These are phyloP conservation scores for Phytophthora parvispora DNA, from an alignment of 352 stramenopile genomes.

Conservation along the genomic window DNA sequence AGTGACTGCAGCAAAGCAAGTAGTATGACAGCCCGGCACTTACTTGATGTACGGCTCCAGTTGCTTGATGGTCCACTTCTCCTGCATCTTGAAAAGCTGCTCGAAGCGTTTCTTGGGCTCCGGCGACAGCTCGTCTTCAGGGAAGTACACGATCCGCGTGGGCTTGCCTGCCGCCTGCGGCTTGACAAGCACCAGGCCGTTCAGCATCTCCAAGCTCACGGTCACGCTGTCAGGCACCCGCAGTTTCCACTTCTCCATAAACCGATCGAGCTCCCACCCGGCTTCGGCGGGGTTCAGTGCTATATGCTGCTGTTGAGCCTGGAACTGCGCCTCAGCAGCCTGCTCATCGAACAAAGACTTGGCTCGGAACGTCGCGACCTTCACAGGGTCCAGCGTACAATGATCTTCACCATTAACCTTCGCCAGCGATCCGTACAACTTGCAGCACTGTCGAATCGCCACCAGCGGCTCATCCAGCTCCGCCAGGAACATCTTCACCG, in stretches of 20 bases:
- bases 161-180: conserved; percentile 47
- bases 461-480: conserved; percentile 53
- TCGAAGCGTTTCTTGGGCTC: conserved; percentile 85
- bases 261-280: conserved; percentile 64
- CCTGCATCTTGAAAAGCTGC: conserved; percentile 80
- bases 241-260: conserved; percentile 89
- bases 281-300: conserved; percentile 37
- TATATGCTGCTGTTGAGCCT: conserved; percentile 41
- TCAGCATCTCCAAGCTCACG: conserved; percentile 74
- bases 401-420: conserved; percentile 27
- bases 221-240: conserved; percentile 74
- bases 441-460: conserved; percentile 77
- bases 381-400: conserved; percentile 64
- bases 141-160: conserved; percentile 71
- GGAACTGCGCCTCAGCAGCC: conserved; percentile 43
- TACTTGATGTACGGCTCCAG: conserved; percentile 88
- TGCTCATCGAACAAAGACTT: conserved; percentile 82
- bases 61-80: conserved; percentile 87
- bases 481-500: conserved; percentile 51
- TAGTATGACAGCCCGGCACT: conserved; percentile 11
- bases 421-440: conserved; percentile 62
- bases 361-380: conserved; percentile 80
- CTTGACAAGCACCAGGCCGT: conserved; percentile 69
- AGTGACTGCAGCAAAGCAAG: too few relatives aligned
- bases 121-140: conserved; percentile 67